Evolutionary conservation across 2,329 filamentous ascomycete genomes (phyloP), one percentile per base, ranked within the genome.

Genomic region (Madurella mycetomatis): DNA sequence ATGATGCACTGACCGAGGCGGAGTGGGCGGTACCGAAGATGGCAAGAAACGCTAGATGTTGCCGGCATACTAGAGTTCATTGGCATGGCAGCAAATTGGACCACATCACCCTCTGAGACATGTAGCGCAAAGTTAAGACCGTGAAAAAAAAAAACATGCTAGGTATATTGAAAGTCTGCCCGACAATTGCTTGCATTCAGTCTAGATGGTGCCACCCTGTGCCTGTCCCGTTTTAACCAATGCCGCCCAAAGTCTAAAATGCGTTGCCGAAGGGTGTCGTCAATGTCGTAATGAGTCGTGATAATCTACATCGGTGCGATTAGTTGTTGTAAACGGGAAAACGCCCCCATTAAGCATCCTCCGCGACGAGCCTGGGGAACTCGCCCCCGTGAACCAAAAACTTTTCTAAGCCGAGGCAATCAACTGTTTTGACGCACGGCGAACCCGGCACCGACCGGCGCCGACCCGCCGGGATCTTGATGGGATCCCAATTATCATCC

Each of bases 351-450:
- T 40, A 37, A 32, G 18, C 16, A 34, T 18, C 41, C 4, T 19
- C 31, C 30, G 18, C 37, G 15, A 41, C 25, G 37, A 65, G 45
- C 44, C 57, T 64, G 1, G 69, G 69, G 50, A 75, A 77, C 7
- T 64, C 53, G 2, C 72, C 72, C 2, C 70, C 69, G n/a, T 62
- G 57, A 16, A 75, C 67, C 9, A 76, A 58, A 49, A 72, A 76
- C 19, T 68, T 65, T 64, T 76, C 74, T 57, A 76, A 71, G 7
- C 67, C 69, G 16, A 65, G 55, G 32, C 68, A 72, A 60, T 70
- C 70, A 56, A 72, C 70, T 16, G 69, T 69, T 53, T 65, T 67
- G 9, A 51, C 46, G 16, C 55, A 52, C 13, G 44, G 15, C 15
- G 30, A 2, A 19, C 12, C 11, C 30, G 44, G 13, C 32, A 45